Evolutionary conservation across 306 rosid species (phyloP).

Genomic region (Castanea crenata): DNA sequence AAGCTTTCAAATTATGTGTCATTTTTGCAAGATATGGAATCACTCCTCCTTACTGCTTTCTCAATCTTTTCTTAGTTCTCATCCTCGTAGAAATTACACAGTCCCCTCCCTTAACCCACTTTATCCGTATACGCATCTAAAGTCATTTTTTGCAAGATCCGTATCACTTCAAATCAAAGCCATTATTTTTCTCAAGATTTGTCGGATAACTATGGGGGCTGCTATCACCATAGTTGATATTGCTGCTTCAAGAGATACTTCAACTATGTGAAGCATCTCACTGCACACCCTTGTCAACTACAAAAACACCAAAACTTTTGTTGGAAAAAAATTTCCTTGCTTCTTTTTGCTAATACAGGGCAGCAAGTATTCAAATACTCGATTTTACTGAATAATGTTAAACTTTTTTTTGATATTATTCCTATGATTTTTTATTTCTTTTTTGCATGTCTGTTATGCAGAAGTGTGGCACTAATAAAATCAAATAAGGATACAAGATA

Average conservation of each 20-base stretch:
- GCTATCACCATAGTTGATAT: neutral
- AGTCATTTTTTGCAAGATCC: neutral
- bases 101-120: neutral
- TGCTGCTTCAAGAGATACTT: neutral
- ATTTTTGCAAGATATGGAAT: neutral
- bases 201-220: neutral
- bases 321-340: neutral
- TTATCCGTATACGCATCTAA: neutral
- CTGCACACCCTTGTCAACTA: neutral
- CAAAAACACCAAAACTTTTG: neutral
- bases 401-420: neutral
- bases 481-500: constrained; percentile 89
- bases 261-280: neutral
- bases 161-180: neutral
- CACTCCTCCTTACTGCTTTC: neutral
- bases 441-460: constrained; percentile 32
- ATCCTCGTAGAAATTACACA: neutral
- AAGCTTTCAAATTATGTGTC: neutral
- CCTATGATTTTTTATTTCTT: constrained; percentile 3
- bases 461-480: constrained; percentile 80
- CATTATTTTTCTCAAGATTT: neutral
- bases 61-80: neutral
- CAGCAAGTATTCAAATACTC: neutral
- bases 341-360: neutral
- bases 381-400: neutral